Evolutionary conservation across 148 eudicot species (phyloP), one percentile per base, ranked within the genome.

Genomic region (Vaccinium darrowii): DNA sequence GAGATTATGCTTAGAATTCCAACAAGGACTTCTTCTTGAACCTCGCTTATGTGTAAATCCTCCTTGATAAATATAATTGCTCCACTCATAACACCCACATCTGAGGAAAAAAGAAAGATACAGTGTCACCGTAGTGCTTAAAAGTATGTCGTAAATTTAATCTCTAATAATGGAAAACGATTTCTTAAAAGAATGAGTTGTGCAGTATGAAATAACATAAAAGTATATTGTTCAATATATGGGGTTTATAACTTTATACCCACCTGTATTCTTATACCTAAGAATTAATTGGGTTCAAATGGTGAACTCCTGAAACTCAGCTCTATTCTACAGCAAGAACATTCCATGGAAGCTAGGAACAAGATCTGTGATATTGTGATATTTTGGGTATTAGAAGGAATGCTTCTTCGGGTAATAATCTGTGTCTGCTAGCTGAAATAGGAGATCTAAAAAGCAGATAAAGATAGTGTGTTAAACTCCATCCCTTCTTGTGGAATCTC

Each of bases 1-100:
- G 98, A 94, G 19, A 96, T 88, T 67, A 96, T 93, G 86, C 98
- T 94, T 58, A 96, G 72, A 60, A 93, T 93, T 50, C 98, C 98
- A 11, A 96, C 92, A 23, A 96, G 93, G 51, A 94, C 84, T 89
- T 93, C 98, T 82, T 87, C 88, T 91, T 96, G 96, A 14, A 94
- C 92, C 88, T 94, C 98, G 1, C 86, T 86, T 85, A 96, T 91
- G 43, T 93, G 85, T 56, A 94, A 85, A 84, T 94, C 98, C 81
- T 94, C 91, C 88, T 92, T 78, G 74, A 95, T 93, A 87, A 93
- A 95, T 85, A 94, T 53, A 36, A 94, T 89, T 82, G 98, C 98
- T 43, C 98, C 98, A 79, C 98, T 94, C 98, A 95, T 95, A 47
- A 95, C 98, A 50, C 98, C 98, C 19, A 94, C 92, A 90, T 95